phyloP scores from a whole-genome alignment of 75 land plant genomes.

The Pseudotsuga menziesii region DNA sequence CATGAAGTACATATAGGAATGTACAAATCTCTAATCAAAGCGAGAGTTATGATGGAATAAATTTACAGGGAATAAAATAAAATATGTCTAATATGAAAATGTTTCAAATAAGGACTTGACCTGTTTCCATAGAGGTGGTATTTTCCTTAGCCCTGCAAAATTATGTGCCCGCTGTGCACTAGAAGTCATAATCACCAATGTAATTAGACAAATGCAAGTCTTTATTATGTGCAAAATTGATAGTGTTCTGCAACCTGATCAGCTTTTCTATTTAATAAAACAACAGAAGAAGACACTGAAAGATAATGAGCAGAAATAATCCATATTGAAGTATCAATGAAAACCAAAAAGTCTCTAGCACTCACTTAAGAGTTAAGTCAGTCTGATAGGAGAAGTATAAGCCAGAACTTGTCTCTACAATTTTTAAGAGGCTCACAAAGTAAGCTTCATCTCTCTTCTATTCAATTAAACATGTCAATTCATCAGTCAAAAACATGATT shows the following conservation, averaged over 20 bases:
- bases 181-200: neutral
- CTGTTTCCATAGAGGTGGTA: slow-evolving; percentile 82
- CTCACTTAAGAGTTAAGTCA: slow-evolving; percentile 89
- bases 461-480: slow-evolving; percentile 10
- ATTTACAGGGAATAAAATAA: neutral
- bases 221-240: no score
- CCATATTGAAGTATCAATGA: neutral
- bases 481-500: neutral
- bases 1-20: neutral
- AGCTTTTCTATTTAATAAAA: slow-evolving; percentile 2
- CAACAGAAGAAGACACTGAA: neutral
- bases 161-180: slow-evolving; percentile 58
- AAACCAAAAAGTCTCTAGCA: slow-evolving; percentile 5
- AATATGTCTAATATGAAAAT: neutral
- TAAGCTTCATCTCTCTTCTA: slow-evolving; percentile 95
- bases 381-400: slow-evolving; percentile 83
- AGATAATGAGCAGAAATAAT: neutral
- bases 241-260: neutral
- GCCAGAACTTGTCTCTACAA: slow-evolving; percentile 79
- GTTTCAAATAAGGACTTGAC: slow-evolving; percentile 17
- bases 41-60: neutral
- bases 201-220: neutral
- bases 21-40: neutral
- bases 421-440: slow-evolving; percentile 62
- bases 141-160: slow-evolving; percentile 30